Percentiles rank a stretch among this genome's conserved stretches.
Conservation (phyloP, 805 yeast species). For the Hanseniaspora nectarophila region DNA sequence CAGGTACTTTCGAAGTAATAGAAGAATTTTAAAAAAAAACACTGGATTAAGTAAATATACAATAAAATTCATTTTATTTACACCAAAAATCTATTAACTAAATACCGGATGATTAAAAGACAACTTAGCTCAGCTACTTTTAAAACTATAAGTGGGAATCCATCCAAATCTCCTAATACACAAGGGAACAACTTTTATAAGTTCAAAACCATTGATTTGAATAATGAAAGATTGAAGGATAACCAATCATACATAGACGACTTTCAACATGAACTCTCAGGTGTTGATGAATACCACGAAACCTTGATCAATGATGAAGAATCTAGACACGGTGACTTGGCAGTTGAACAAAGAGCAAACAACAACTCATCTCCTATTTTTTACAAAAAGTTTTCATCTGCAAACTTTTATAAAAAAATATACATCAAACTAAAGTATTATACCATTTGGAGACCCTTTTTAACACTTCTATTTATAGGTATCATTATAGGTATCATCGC, state of each 20-base stretch:
- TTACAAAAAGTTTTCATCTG: constrained; percentile 11
- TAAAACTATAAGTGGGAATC: constrained; percentile 13
- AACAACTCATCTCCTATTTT: background rate
- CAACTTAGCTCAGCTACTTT: constrained; percentile 13
- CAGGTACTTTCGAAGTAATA: too few species aligned
- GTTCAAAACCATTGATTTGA: constrained; percentile 13
- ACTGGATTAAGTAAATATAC: too few species aligned
- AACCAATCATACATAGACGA: constrained; percentile 11
- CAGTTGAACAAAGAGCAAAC: background rate
- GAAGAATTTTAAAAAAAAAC: too few species aligned
- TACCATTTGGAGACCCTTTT: constrained; percentile 37
- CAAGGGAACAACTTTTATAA: constrained; percentile 13
- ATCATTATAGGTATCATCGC: constrained; percentile 70
- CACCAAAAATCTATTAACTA: background rate
- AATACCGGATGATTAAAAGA: constrained; percentile 4
- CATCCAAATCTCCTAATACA: constrained; percentile 11
- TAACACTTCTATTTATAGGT: constrained; percentile 67
- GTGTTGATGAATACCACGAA: constrained; percentile 13
- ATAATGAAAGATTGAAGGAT: constrained; percentile 13
- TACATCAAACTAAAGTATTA: constrained; percentile 35
- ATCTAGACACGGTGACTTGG: background rate
- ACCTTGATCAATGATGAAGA: constrained; percentile 11
- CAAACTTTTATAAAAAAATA: constrained; percentile 19
- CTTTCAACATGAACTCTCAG: constrained; percentile 9
- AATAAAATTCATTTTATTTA: too few species aligned